Percentiles rank a stretch among this genome's conserved stretches.
Conservation (phyloP, 805 yeast species). For the Nakazawaea anatomiae region DNA sequence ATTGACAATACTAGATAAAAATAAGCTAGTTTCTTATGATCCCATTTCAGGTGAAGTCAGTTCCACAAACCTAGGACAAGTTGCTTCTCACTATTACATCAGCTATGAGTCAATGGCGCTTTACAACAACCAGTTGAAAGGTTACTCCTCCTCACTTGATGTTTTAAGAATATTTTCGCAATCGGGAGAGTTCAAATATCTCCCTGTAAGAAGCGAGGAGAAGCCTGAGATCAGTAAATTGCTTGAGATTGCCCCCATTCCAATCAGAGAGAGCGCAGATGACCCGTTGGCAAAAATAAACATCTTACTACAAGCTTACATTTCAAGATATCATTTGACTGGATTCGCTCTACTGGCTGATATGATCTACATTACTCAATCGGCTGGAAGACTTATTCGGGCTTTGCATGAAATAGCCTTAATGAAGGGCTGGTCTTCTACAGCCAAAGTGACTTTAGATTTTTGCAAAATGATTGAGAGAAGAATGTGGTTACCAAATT, state of each 20-base stretch:
- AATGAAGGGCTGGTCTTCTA: constrained; percentile 63
- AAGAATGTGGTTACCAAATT: constrained; percentile 77
- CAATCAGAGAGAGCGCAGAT: constrained; percentile 64
- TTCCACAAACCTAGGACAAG: constrained; percentile 69
- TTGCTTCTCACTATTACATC: constrained; percentile 85
- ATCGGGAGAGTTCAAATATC: constrained; percentile 79
- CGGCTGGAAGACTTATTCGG: constrained; percentile 82
- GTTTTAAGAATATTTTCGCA: constrained; percentile 68
- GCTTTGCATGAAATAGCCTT: constrained; percentile 79
- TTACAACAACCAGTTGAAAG: constrained; percentile 57
- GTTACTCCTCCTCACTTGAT: constrained; percentile 66
- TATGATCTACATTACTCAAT: constrained; percentile 88
- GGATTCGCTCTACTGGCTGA: constrained; percentile 92
- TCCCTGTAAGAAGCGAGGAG: constrained; percentile 87
- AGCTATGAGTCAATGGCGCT: constrained; percentile 64
- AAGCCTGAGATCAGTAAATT: constrained; percentile 64
- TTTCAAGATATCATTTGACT: constrained; percentile 68
- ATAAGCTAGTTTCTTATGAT: constrained; percentile 59
- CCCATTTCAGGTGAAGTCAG: constrained; percentile 37
- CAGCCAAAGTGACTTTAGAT: constrained; percentile 52
- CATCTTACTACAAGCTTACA: constrained; percentile 76
- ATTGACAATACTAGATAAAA: constrained; percentile 46
- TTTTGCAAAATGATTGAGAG: constrained; percentile 76
- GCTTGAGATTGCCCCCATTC: constrained; percentile 75
- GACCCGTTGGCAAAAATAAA: constrained; percentile 77